Evolutionary conservation across 192 early-diverging fungal species (phyloP), one percentile per base, ranked within the genome.

Genomic region (Funneliformis geosporum): DNA sequence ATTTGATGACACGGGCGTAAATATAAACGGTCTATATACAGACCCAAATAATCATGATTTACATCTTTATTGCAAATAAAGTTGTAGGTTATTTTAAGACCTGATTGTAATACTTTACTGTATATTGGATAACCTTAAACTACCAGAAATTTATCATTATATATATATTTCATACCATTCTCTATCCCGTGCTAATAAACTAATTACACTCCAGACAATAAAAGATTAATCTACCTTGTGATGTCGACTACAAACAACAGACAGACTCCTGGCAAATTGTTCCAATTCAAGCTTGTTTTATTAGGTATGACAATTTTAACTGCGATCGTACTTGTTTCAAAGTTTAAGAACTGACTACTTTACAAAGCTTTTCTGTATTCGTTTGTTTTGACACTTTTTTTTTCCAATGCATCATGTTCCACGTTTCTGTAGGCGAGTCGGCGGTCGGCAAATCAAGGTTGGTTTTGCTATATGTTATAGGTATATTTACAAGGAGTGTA

Each of bases 201-300:
- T 33, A 33, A 33, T 33, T 50, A 4, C 4, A 50, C 47, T 0
- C 8, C 14, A 14, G 16, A 50, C 18, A 50, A 55, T 21, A 55
- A 33, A 33, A 33, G 33, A 33, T 33, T 33, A 33, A 33, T 33
- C 33, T 55, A 55, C 18, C 21, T 18, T 21, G 50, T 21, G 50
- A 69, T 69, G 44, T 72, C 70, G 9, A 18, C 50, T 16, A 10
- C 25, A 59, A 16, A 28, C 5, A 76, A 76, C 38, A 76, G 75
- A 76, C 75, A 81, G 78, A 27, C 77, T 74, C 75, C 84, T 25
- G 87, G 87, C 66, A 96, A 94, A 79, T 91, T 93, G 75, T 93
- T 92, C 82, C 94, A 94, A 78, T 96, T 97, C 82, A 99, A 98
- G 80, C 92, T 99, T 64, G 97, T 99, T 64, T 88, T 99, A 60